Conservation (phyloP, 176 grass and related monocot species). For the Ananas comosus region DNA sequence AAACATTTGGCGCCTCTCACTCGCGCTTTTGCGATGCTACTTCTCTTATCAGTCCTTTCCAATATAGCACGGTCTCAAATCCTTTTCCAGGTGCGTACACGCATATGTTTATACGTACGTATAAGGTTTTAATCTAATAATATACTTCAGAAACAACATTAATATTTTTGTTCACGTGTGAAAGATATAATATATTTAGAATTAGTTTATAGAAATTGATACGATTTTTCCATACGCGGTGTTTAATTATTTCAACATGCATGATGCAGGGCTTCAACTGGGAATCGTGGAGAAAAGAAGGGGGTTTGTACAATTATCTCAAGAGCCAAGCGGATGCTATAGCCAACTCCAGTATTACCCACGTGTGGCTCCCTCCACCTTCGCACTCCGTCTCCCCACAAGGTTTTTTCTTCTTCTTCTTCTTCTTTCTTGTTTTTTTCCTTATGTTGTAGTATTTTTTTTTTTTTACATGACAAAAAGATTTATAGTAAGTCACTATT, state of each 20-base stretch:
- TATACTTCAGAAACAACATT: too few relatives aligned
- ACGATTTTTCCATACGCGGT: neutral
- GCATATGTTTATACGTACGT: too few relatives aligned
- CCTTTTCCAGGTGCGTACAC: constrained; percentile 25
- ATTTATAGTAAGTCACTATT: too few relatives aligned
- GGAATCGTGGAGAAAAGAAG: constrained; percentile 79
- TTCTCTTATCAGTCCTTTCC: neutral
- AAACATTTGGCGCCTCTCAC: constrained; percentile 1
- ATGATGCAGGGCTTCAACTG: constrained; percentile 64
- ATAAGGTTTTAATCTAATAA: too few relatives aligned
- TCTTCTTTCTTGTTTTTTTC: neutral
- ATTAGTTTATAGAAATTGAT: neutral
- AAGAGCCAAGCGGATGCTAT: constrained; percentile 33
- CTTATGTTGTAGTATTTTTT: neutral
- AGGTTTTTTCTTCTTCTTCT: constrained; percentile 32
- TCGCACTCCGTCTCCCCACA: constrained; percentile 63
- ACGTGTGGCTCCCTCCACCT: constrained; percentile 76
- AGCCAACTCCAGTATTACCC: constrained; percentile 48
- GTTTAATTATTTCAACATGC: neutral
- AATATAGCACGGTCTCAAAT: constrained; percentile 21
- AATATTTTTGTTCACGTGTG: neutral
- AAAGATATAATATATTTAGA: constrained; percentile 1
- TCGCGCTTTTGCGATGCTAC: neutral
- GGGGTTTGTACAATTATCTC: constrained; percentile 64
- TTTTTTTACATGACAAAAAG: too few relatives aligned